These are phyloP conservation scores for Quercus lobata DNA, from an alignment of 331 rosid genomes.

Conservation along the genomic window DNA sequence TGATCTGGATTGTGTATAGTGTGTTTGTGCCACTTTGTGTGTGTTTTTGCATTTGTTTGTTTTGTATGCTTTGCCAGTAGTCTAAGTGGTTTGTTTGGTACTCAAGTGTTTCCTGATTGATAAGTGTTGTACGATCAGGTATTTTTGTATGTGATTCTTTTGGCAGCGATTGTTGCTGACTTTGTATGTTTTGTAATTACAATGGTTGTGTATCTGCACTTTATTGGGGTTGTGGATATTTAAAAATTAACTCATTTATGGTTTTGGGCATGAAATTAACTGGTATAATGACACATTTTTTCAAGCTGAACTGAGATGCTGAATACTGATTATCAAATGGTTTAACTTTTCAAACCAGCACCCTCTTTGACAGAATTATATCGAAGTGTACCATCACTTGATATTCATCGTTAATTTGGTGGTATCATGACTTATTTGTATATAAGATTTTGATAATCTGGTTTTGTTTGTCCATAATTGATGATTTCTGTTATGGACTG, in stretches of 20 bases:
- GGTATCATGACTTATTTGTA: background rate
- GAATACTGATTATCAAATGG: background rate
- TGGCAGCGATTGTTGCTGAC: slow-evolving; percentile 6
- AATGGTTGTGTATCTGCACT: background rate
- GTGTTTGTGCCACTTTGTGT: background rate
- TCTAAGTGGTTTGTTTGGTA: background rate
- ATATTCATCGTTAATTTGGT: background rate
- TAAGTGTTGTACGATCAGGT: background rate
- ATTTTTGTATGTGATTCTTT: background rate
- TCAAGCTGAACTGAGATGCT: background rate
- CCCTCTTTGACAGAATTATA: background rate
- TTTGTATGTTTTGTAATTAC: background rate
- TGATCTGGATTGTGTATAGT: background rate
- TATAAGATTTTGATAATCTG: background rate
- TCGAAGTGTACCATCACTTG: background rate
- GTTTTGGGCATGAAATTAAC: background rate
- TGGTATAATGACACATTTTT: background rate
- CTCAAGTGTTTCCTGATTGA: background rate
- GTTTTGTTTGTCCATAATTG: background rate
- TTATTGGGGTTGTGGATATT: background rate
- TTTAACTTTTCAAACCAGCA: background rate
- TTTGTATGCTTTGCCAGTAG: background rate
- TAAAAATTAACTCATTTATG: background rate
- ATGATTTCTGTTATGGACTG: background rate
- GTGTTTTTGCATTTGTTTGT: background rate